Conservation (phyloP, 352 stramenopile species). For the Pythium sukuiense region DNA sequence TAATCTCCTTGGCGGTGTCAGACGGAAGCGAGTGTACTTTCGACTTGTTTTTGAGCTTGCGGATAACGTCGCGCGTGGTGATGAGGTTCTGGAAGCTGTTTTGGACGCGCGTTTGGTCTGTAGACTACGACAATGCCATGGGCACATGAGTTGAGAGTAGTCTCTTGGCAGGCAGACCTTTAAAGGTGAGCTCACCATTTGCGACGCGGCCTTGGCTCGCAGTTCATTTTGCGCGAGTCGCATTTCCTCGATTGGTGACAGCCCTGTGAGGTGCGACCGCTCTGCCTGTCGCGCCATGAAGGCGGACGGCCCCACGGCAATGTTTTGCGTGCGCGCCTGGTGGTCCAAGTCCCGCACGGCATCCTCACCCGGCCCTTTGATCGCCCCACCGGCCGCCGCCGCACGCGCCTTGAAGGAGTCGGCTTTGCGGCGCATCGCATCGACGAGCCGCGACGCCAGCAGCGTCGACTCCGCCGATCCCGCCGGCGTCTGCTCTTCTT, state of each 20-base stretch:
- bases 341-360: conserved; percentile 6
- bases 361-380: background rate
- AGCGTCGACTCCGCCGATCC: background rate
- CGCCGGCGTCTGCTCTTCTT: background rate
- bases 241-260: conserved; percentile 87
- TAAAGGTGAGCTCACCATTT: conserved; percentile 33
- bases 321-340: background rate
- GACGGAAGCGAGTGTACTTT: conserved; percentile 41
- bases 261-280: conserved; percentile 61
- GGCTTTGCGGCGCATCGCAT: background rate
- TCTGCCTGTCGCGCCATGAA: conserved; percentile 82
- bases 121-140: conserved; percentile 14
- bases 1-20: conserved; percentile 33
- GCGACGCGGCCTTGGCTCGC: conserved; percentile 62
- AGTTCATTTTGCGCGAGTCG: conserved; percentile 78
- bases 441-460: background rate
- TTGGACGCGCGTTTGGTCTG: conserved; percentile 35
- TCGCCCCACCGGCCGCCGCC: background rate
- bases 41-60: conserved; percentile 57
- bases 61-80: conserved; percentile 54
- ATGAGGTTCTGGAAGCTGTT: conserved; percentile 61
- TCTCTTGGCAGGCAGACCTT: too few species aligned
- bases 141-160: too few species aligned
- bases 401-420: background rate
- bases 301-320: conserved; percentile 33